These are phyloP conservation scores for Suhomyces bolitotheri DNA, from an alignment of 1,139 yeast genomes.

Conservation along the genomic window DNA sequence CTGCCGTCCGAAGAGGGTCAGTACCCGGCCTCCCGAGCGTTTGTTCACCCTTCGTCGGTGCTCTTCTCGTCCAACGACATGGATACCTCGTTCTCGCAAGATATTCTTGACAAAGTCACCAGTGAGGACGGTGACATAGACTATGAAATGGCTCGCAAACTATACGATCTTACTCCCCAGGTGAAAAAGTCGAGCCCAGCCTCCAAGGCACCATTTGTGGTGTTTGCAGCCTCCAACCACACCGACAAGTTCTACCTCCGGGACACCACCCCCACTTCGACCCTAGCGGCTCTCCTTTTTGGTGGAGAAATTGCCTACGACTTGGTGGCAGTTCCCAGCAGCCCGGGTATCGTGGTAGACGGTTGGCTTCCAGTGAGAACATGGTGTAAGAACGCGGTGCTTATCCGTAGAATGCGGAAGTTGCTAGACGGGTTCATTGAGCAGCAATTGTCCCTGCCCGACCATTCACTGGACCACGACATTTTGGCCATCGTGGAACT, in stretches of 20 bases:
- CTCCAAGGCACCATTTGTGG: constrained; percentile 54
- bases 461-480: constrained; percentile 12
- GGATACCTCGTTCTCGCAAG: constrained; percentile 11
- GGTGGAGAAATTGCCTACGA: constrained; percentile 80
- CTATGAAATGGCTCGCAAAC: constrained; percentile 28
- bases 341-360: constrained; percentile 20
- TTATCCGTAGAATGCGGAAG: constrained; percentile 66
- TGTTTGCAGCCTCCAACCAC: constrained; percentile 55
- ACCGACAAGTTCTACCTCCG: constrained; percentile 71
- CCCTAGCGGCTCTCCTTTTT: constrained; percentile 70
- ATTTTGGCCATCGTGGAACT: constrained; percentile 14
- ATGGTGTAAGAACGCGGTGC: constrained; percentile 93
- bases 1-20: constrained; percentile 8
- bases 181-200: constrained; percentile 23
- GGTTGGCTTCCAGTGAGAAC: constrained; percentile 78
- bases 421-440: constrained; percentile 69
- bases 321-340: constrained; percentile 46
- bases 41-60: constrained; percentile 81
- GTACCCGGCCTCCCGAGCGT: constrained; percentile 64
- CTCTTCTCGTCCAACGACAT: constrained; percentile 42
- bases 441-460: constrained; percentile 41
- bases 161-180: constrained; percentile 36
- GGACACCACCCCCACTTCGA: constrained; percentile 76
- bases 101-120: constrained; percentile 26
- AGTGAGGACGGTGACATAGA: constrained; percentile 44